These are phyloP conservation scores for Boletus pseudo-olivaceus DNA, from an alignment of 768 basidiomycete genomes.

Conservation along the genomic window DNA sequence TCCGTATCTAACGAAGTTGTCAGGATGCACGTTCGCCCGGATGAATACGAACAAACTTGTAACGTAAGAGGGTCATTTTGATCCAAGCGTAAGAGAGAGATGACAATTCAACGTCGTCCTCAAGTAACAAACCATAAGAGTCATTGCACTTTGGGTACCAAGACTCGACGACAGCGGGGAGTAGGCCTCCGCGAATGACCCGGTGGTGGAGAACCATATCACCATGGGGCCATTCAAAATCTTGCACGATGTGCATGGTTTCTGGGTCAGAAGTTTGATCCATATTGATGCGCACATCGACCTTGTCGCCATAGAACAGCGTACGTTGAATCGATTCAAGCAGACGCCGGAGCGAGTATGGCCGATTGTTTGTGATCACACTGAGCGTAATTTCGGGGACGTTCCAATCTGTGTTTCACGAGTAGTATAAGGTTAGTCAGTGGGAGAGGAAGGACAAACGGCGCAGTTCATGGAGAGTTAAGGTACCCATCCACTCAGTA, in stretches of 20 bases:
- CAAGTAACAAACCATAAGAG: constrained; percentile 74
- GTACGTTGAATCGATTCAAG: constrained; percentile 55
- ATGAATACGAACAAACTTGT: constrained; percentile 47
- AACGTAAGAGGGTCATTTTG: constrained; percentile 75
- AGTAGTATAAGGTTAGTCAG: constrained; percentile 1
- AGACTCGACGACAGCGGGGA: constrained; percentile 82
- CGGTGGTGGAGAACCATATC: constrained; percentile 62
- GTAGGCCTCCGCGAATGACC: constrained; percentile 72
- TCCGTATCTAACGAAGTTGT: constrained; percentile 50
- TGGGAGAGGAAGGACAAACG: constrained; percentile 15
- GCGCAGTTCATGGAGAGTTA: constrained; percentile 49
- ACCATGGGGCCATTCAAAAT: constrained; percentile 61
- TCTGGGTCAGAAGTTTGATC: constrained; percentile 69
- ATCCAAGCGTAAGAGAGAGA: constrained; percentile 83
- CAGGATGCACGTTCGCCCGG: not conserved
- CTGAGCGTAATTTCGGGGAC: constrained; percentile 62
- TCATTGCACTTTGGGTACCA: constrained; percentile 80
- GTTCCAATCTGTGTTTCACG: constrained; percentile 61
- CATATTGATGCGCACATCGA: constrained; percentile 66
- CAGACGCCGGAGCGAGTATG: constrained; percentile 65
- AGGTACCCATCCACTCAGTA: constrained; percentile 59
- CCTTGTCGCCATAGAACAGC: constrained; percentile 64
- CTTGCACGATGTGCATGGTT: constrained; percentile 51
- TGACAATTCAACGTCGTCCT: constrained; percentile 85
- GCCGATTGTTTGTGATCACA: constrained; percentile 76